Evolutionary conservation across 2,329 filamentous ascomycete genomes (phyloP).

Genomic region (Ophiognomonia clavigignenti-juglandacearum): DNA sequence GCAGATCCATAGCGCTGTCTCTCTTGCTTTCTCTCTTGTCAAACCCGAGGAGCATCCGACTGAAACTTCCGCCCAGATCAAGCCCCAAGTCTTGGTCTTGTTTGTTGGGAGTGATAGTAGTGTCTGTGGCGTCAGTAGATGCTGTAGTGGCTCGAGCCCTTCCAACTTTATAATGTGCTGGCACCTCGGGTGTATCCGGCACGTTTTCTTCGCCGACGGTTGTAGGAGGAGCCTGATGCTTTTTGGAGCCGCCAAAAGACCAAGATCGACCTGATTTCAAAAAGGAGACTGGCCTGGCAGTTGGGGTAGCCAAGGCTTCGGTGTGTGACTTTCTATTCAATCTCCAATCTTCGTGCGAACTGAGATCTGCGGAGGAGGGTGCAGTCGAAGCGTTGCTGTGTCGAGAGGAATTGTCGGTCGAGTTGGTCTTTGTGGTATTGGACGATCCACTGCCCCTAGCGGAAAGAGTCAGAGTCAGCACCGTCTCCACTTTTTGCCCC

Average conservation of each 20-base stretch:
- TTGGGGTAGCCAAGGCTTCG: slow-evolving; percentile 35
- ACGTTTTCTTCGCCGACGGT: slow-evolving; percentile 31
- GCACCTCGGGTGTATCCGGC: slow-evolving; percentile 30
- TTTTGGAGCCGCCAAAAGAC: slow-evolving; percentile 55
- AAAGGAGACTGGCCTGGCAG: slow-evolving; percentile 48
- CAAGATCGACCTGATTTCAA: slow-evolving; percentile 54
- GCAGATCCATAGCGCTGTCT: slow-evolving; percentile 40
- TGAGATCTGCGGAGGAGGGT: slow-evolving; percentile 50
- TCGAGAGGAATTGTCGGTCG: slow-evolving; percentile 56
- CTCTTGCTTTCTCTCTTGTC: slow-evolving; percentile 51
- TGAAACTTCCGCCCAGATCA: slow-evolving; percentile 54
- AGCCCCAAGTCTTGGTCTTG: slow-evolving; percentile 41
- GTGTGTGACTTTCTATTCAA: slow-evolving; percentile 32
- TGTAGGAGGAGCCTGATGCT: slow-evolving; percentile 33
- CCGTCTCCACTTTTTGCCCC: slow-evolving; percentile 21
- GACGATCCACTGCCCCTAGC: slow-evolving; percentile 54
- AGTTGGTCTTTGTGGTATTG: slow-evolving; percentile 56
- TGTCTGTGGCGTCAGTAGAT: slow-evolving; percentile 49
- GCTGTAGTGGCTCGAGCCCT: slow-evolving; percentile 47
- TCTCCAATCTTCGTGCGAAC: slow-evolving; percentile 36
- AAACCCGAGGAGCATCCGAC: slow-evolving; percentile 50
- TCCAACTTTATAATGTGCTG: slow-evolving; percentile 24
- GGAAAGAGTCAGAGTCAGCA: slow-evolving; percentile 34
- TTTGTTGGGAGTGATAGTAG: slow-evolving; percentile 47
- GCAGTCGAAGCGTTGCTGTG: slow-evolving; percentile 59